phyloP scores from a whole-genome alignment of 176 grass and related monocot genomes.

The Triticum monococcum region DNA sequence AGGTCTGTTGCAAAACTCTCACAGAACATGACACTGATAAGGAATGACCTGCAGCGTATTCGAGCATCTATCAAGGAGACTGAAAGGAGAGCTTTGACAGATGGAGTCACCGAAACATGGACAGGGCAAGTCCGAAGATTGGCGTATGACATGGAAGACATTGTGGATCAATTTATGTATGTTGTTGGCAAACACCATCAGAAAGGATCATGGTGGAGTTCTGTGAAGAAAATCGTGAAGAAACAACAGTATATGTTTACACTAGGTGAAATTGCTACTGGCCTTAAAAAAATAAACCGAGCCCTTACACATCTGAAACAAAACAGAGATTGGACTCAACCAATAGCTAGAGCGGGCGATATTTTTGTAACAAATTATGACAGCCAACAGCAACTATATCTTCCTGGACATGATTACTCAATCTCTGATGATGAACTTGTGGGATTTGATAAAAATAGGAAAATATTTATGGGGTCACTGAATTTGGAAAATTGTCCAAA shows the following conservation, averaged over 20 bases:
- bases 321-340: neutral
- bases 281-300: conserved; percentile 5
- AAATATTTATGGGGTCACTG: neutral
- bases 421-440: conserved; percentile 36
- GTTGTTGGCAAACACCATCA: neutral
- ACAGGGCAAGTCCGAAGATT: conserved; percentile 12
- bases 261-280: neutral
- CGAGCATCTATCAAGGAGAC: conserved; percentile 3
- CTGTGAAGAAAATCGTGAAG: neutral
- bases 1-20: no score
- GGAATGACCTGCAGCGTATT: no score
- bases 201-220: neutral
- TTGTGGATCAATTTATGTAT: conserved; percentile 34
- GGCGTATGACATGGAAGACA: conserved; percentile 40
- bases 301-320: neutral
- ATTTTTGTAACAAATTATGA: neutral
- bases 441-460: conserved; percentile 25
- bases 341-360: neutral
- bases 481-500: neutral
- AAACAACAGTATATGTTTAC: neutral
- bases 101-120: conserved; percentile 28
- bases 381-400: neutral
- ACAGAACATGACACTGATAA: no score
- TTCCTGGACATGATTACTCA: neutral
- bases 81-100: neutral